Evolutionary conservation across 805 yeast genomes (phyloP), one percentile per base, ranked within the genome.

Genomic region (Cyberlindnera mycetangii): DNA sequence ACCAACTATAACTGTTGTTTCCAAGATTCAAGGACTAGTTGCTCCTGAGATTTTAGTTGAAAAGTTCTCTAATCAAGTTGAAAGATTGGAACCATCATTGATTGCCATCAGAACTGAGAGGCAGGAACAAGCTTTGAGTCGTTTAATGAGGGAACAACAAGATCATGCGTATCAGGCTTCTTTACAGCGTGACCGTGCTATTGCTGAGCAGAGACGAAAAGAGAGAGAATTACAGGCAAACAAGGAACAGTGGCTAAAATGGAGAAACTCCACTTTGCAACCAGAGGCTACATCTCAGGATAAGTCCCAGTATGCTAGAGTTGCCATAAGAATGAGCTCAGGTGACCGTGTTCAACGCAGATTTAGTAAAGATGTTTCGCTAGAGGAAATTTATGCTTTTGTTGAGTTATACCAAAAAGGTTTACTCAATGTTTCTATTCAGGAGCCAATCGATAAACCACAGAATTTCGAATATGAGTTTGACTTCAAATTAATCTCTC

Each of bases 91-190:
- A 53, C 85, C 84, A 8, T 76, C 75, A 28, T 68, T 93, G 45
- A 64, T 75, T 16, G 62, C 78, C 3, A 70, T 90, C 16, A 72
- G 90, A 36, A 67, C 75, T 4, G 90, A 84, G 46, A 72, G 81
- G 37, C 78, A 80, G 52, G 81, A 82, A 39, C 71, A 76, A 37
- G 82, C 79, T 32, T 60, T 77, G 48, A 71, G 82, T 32, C 76
- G 81, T 47, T 65, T 72, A 11, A 67, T 88, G 27, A 73, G 86
- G 41, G 73, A 74, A 48, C 83, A 83, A 54, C 97, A 90, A 63
- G 93, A 89, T 57, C 67, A 75, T 36, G 89, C 93, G 17, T 89
- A 81, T 65, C 81, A 83, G 57, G 75, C 75, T 28, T 81, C 95
- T 0, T 67, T 90, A 28, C 74, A 75, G 15, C 71, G 77, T 28